Evolutionary conservation across 805 yeast genomes (phyloP).

Genomic region (Candida morakotiae): DNA sequence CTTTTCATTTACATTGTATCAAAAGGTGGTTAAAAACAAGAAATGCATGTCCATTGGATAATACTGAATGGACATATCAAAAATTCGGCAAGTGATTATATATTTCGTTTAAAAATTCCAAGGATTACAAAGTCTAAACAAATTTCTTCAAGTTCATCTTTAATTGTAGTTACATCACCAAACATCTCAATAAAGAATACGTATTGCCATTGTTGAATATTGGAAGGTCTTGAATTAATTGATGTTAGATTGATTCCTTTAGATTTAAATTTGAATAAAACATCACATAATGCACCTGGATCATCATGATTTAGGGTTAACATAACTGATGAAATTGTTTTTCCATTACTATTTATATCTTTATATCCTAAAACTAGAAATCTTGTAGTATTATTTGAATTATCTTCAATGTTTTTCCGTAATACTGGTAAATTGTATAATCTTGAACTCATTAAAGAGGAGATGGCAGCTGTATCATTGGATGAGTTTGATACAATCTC

Average conservation of each 20-base stretch:
- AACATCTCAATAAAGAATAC: constrained; percentile 74
- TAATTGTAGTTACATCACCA: constrained; percentile 31
- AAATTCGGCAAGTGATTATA: constrained; percentile 64
- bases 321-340: constrained; percentile 50
- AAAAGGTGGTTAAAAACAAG: constrained; percentile 93
- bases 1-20: constrained; percentile 97
- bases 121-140: constrained; percentile 53
- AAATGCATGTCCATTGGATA: constrained; percentile 95
- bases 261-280: constrained; percentile 52
- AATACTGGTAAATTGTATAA: constrained; percentile 56
- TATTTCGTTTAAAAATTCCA: constrained; percentile 53
- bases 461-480: constrained; percentile 62
- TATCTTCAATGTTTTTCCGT: constrained; percentile 62
- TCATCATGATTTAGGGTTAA: constrained; percentile 61
- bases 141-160: constrained; percentile 38
- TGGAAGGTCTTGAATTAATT: constrained; percentile 76
- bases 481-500: constrained; percentile 45
- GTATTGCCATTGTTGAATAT: constrained; percentile 69
- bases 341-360: constrained; percentile 4
- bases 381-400: constrained; percentile 74
- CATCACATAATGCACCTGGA: constrained; percentile 73
- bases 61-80: constrained; percentile 74
- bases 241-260: constrained; percentile 61
- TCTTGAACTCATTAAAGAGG: constrained; percentile 63
- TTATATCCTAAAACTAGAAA: constrained; percentile 61